Evolutionary conservation across 805 yeast species (phyloP).

Genomic region (Jamesozyma spencerorum): DNA sequence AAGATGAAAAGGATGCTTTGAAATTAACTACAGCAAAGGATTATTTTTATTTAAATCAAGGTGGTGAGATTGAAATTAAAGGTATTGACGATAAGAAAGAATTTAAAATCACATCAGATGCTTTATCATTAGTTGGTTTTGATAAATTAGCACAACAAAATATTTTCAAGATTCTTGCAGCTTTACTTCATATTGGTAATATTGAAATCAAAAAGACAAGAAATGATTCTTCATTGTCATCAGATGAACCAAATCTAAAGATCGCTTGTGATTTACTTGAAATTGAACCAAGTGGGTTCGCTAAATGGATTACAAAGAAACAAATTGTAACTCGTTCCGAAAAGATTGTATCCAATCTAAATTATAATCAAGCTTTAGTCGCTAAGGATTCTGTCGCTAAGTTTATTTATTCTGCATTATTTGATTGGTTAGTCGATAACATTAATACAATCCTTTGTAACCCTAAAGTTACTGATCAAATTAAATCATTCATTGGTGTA

Average conservation of each 20-base stretch:
- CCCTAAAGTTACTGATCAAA: conserved; percentile 49
- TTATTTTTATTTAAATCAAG: conserved; percentile 80
- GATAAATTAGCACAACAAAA: conserved; percentile 46
- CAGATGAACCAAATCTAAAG: conserved; percentile 79
- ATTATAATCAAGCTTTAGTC: conserved; percentile 73
- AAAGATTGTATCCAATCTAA: conserved; percentile 77
- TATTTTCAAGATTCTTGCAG: conserved; percentile 75
- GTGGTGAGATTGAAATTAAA: conserved; percentile 59
- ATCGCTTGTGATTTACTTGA: conserved; percentile 82
- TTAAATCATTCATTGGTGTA: conserved; percentile 82
- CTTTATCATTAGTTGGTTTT: conserved; percentile 74
- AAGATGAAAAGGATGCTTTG: conserved; percentile 44
- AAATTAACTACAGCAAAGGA: conserved; percentile 58
- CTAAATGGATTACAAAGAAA: conserved; percentile 88
- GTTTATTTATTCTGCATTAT: conserved; percentile 81
- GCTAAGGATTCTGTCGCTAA: conserved; percentile 97
- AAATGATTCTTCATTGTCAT: conserved; percentile 67
- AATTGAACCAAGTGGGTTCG: conserved; percentile 59
- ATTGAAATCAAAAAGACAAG: conserved; percentile 78
- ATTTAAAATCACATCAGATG: conserved; percentile 63
- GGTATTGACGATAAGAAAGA: conserved; percentile 81
- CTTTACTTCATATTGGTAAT: conserved; percentile 86
- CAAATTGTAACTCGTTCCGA: conserved; percentile 90
- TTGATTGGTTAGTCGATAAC: conserved; percentile 88
- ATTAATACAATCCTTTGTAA: conserved; percentile 79